Base-by-base conservation (phyloP, 441 rosid species). In the Gossypium lobatum region DNA sequence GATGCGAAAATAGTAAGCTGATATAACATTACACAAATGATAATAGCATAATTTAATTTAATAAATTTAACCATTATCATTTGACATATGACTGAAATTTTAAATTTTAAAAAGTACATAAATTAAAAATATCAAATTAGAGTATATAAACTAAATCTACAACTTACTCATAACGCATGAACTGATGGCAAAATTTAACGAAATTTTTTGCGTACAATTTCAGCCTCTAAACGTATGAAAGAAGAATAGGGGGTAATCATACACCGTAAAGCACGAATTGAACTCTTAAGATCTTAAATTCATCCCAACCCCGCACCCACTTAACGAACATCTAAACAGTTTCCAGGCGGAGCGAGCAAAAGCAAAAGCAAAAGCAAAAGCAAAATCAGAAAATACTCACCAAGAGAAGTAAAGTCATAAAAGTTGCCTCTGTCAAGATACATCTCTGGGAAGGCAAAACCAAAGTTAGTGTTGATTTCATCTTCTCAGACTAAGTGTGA, bases 321-420 rank as follows among this genome's bases (percentile, higher is more conserved):
- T 28, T 45, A 28, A 28, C 52, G 48, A 74, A 48, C 73, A 34
- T 18, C 2, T 23, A 39, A 55, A 46, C n/a, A 21, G 4, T 20
- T 26, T 54, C 53, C 18, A 42, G 73, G 42, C 6, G 25, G 14
- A 76, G 31, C 23, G 34, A n/a, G n/a, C n/a, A n/a, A n/a, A n/a
- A n/a, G n/a, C n/a, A n/a, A n/a, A n/a, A 28, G 1, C 34, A 26
- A 26, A 13, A 74, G 34, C 23, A 72, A 70, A 67, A 28, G 6
- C 1, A 26, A 64, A 57, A 68, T 0, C 14, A 69, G 42, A 42
- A 46, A 3, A 50, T 25, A 84, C 98, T 88, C 79, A 93, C 99
- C 99, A 59, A 96, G 93, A 31, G 99, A 96, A 46, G 99, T 89
- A 72, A 96, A 96, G 81, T 96, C 97, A 75, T 96, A 96, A 80